Evolutionary conservation across 2,329 filamentous ascomycete genomes (phyloP), one percentile per base, ranked within the genome.

Genomic region (Aureobasidium musti): DNA sequence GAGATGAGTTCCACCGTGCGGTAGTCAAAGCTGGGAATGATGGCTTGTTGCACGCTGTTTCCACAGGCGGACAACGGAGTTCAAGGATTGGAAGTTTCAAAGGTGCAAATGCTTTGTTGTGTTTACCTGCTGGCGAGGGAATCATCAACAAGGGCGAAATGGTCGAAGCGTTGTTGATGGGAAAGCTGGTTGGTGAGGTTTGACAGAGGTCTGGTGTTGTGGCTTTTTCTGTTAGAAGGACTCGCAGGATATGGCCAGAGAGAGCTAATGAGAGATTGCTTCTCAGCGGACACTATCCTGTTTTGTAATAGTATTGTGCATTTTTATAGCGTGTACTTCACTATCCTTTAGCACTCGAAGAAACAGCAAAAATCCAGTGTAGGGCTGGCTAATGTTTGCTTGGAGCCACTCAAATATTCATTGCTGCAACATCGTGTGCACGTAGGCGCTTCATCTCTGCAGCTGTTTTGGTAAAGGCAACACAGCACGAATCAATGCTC

Each of bases 1-100:
- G 95, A 66, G 88, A 89, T 0, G 95, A 99, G 76, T 99, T 96
- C 77, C 94, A 97, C 75, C 89, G 95, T n/a, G 92, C 88, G 0
- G 79, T 92, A 2, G 87, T 97, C 2, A 82, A 82, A 14, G 47
- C 39, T 0, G 86, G 87, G 1, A 82, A 78, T 13, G 88, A 93
- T 72, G 93, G 93, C 0, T 72, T 80, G 10, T 77, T 98, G 56
- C 82, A 86, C 68, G 95, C 92, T 0, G 86, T 81, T 35, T 97
- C 92, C 73, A 99, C 95, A 0, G 95, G 95, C 6, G 88, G 89
- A 3, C 95, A 99, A 80, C 84, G 95, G 61, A 98, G 94, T 76
- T 96, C 91, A 19, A 86, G 88, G 69, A 92, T 99, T 2, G 92
- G 92, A 0, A 98, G 94, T 77, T 82, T 98, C 71, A 91, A 89